Evolutionary conservation across 2,329 filamentous ascomycete genomes (phyloP).

Genomic region (Fusarium piperis): DNA sequence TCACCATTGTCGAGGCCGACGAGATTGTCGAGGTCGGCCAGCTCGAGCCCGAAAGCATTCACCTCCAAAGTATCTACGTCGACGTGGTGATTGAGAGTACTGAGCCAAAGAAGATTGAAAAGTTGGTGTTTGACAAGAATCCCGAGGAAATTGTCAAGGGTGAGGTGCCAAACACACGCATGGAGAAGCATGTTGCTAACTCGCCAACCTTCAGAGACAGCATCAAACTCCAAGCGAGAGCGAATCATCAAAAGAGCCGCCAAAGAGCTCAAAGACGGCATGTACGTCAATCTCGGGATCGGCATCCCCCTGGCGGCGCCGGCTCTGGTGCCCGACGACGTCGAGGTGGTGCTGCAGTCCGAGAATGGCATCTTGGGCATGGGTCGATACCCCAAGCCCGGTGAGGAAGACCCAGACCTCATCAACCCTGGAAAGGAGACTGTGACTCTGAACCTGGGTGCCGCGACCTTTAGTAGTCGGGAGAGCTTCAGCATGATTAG

Average conservation of each 20-base stretch:
- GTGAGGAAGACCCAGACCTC: conserved; percentile 82
- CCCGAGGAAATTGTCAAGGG: conserved; percentile 48
- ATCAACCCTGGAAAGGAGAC: conserved; percentile 95
- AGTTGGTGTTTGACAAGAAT: conserved; percentile 78
- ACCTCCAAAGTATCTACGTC: conserved; percentile 89
- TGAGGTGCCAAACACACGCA: not conserved
- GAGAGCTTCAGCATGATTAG: conserved; percentile 93
- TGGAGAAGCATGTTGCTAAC: not conserved
- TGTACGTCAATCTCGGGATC: conserved; percentile 91
- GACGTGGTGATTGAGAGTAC: conserved; percentile 85
- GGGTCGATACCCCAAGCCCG: conserved; percentile 75
- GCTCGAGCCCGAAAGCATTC: conserved; percentile 81
- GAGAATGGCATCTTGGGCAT: conserved; percentile 81
- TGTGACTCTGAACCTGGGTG: conserved; percentile 81
- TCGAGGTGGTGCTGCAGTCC: conserved; percentile 82
- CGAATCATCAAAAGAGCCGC: conserved; percentile 77
- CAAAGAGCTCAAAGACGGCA: conserved; percentile 91
- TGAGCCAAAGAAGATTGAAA: conserved; percentile 81
- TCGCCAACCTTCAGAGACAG: not conserved
- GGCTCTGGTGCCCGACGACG: conserved; percentile 77
- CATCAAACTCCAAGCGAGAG: not conserved
- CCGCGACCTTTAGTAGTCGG: conserved; percentile 82
- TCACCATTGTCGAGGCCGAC: conserved; percentile 90
- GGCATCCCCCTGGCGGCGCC: conserved; percentile 92
- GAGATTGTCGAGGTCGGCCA: conserved; percentile 88